phyloP scores from a whole-genome alignment of 179 eudicot species.

The Patellifolia procumbens region DNA sequence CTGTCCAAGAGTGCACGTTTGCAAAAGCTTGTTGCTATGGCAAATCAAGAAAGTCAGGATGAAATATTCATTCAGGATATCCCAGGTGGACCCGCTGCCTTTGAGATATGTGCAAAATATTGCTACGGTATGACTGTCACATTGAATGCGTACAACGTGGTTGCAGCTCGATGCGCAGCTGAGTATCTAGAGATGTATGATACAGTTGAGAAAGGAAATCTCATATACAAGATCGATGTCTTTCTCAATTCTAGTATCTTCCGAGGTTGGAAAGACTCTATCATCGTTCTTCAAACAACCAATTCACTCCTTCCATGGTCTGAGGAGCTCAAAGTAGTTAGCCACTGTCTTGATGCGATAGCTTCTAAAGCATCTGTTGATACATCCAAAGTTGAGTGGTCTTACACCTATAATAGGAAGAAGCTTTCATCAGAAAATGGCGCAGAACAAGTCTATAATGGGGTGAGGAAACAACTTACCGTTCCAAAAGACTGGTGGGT shows the following conservation, averaged over 20 bases:
- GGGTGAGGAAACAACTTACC: conserved; percentile 48
- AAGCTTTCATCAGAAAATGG: conserved; percentile 56
- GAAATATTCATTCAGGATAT: conserved; percentile 54
- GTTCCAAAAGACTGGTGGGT: conserved; percentile 93
- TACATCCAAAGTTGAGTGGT: conserved; percentile 72
- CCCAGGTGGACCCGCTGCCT: conserved; percentile 75
- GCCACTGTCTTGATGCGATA: conserved; percentile 65
- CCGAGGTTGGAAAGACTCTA: conserved; percentile 81
- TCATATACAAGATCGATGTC: conserved; percentile 70
- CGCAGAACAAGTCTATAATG: conserved; percentile 39
- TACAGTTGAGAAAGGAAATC: conserved; percentile 66
- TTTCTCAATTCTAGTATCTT: conserved; percentile 73
- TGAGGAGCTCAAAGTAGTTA: conserved; percentile 67
- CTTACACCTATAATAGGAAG: conserved; percentile 64
- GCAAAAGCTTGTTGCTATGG: conserved; percentile 53
- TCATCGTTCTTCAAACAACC: conserved; percentile 69
- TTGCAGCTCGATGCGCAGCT: conserved; percentile 77
- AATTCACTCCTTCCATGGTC: conserved; percentile 61
- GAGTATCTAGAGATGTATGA: conserved; percentile 78
- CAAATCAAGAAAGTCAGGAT: conserved; percentile 50
- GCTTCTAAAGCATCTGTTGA: conserved; percentile 65
- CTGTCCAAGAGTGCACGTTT: conserved; percentile 69
- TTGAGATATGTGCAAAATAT: conserved; percentile 71
- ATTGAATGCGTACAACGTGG: conserved; percentile 76
- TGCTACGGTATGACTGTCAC: conserved; percentile 83